Conservation (phyloP, 2,329 filamentous ascomycete genomes). For the Zasmidium cellare region DNA sequence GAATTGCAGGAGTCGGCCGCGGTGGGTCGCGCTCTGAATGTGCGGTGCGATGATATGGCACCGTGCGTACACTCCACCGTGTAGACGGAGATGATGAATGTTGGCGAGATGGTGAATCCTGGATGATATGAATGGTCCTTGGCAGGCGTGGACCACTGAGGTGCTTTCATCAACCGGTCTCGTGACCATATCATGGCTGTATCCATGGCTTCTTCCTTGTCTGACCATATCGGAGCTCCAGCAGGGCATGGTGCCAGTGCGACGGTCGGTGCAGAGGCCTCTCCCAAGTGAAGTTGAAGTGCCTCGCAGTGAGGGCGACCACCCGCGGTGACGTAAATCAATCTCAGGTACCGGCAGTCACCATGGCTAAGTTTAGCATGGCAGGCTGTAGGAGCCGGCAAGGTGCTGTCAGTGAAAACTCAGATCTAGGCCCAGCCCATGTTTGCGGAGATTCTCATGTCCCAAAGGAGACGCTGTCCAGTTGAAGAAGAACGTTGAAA, state of each 20-base stretch:
- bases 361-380: conserved; percentile 1
- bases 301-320: not conserved
- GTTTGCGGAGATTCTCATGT: not conserved
- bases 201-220: not conserved
- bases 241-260: not conserved
- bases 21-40: not conserved
- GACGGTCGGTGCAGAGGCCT: not conserved
- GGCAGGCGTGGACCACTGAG: not conserved
- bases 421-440: not conserved
- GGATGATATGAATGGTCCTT: not conserved
- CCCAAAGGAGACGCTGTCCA: not conserved
- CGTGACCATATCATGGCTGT: not conserved
- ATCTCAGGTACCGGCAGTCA: not conserved
- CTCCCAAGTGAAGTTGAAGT: not conserved
- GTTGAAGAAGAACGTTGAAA: not conserved
- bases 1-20: not conserved
- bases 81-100: not conserved
- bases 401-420: not conserved
- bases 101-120: not conserved
- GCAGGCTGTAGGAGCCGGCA: not conserved
- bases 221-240: too few species aligned
- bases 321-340: not conserved
- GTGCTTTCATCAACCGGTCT: not conserved
- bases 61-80: not conserved
- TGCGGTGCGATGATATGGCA: not conserved